Base-by-base conservation (phyloP, 116 monocot genomes). In the Thalassia testudinum region DNA sequence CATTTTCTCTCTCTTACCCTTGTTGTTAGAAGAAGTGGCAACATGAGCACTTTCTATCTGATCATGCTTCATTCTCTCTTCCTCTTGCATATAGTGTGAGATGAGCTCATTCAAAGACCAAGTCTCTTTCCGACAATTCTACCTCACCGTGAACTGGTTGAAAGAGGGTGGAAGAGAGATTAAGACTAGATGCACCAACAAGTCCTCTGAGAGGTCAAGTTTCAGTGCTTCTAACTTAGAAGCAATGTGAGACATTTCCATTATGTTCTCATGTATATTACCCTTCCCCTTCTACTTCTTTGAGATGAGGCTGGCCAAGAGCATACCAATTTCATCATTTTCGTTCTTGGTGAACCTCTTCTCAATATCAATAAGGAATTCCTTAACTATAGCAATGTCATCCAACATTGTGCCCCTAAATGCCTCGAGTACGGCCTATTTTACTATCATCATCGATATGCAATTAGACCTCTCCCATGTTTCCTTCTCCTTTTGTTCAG, bases 21-120 rank as follows among this genome's bases (percentile, higher is more conserved):
- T 58, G 13, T n/a, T 10, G 24, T 58, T 58, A 26, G 58, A 44
- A 24, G 58, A 19, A 21, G 25, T 6, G 29, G 47, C 30, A n/a
- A 60, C 1, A 27, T 40, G 30, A 38, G 59, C 52, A 65, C 29
- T 71, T 65, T 65, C 45, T 37, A 5, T 16, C 47, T 47, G 53
- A 7, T 67, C 53, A 1, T 26, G n/a, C 60, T 62, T 71, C 16
- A 71, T 24, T 19, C 50, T 66, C 23, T 62, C 71, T 30, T 70
- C 49, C 22, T 70, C 69, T 37, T 75, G 54, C 21, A 75, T 22
- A 61, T 37, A 70, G 1, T 56, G 30, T 8, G 53, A 52, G 19
- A 75, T 53, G 18, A 69, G 43, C 24, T 69, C 37, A 60, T 69
- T 64, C 2, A 70, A 0, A 21, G 70, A 37, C 59, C 70, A 75